A percentile compares a stretch with the other conserved stretches of the same genome.
phyloP scores from a whole-genome alignment of 2,329 filamentous ascomycete genomes.

The Penicillium sp. region DNA sequence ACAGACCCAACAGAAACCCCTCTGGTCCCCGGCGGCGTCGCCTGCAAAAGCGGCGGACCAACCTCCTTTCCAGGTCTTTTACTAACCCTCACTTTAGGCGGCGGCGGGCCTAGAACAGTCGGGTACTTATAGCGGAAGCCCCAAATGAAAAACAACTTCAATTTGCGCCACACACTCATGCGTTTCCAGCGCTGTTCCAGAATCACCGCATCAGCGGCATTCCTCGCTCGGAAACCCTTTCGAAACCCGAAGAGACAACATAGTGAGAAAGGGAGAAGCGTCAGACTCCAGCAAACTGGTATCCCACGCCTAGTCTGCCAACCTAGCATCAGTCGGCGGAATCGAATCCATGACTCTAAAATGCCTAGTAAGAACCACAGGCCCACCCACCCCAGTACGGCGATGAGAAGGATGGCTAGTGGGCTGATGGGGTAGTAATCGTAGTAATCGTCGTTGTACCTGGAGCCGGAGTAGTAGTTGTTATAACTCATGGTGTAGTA shows the following conservation, averaged over 20 bases:
- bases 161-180: constrained; percentile 28
- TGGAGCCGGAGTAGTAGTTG: constrained; percentile 7
- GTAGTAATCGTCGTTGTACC: constrained; percentile 16
- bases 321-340: constrained; percentile 38
- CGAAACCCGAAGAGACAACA: constrained; percentile 28
- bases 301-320: constrained; percentile 40
- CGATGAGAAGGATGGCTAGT: constrained; percentile 30
- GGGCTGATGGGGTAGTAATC: constrained; percentile 21
- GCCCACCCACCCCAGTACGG: constrained; percentile 32
- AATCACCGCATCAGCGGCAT: constrained; percentile 29
- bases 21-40: not conserved
- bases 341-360: constrained; percentile 36
- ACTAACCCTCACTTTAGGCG: constrained; percentile 23
- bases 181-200: constrained; percentile 32
- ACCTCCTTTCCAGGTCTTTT: constrained; percentile 26
- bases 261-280: constrained; percentile 25
- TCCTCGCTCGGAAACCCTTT: constrained; percentile 34
- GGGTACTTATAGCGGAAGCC: constrained; percentile 38
- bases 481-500: not conserved
- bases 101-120: constrained; percentile 32
- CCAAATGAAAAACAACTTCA: constrained; percentile 33
- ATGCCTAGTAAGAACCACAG: constrained; percentile 33
- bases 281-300: constrained; percentile 34
- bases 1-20: not conserved
- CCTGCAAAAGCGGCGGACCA: constrained; percentile 10